These are phyloP conservation scores for Suillus ampliporus DNA, from an alignment of 768 basidiomycete species.

Conservation along the genomic window DNA sequence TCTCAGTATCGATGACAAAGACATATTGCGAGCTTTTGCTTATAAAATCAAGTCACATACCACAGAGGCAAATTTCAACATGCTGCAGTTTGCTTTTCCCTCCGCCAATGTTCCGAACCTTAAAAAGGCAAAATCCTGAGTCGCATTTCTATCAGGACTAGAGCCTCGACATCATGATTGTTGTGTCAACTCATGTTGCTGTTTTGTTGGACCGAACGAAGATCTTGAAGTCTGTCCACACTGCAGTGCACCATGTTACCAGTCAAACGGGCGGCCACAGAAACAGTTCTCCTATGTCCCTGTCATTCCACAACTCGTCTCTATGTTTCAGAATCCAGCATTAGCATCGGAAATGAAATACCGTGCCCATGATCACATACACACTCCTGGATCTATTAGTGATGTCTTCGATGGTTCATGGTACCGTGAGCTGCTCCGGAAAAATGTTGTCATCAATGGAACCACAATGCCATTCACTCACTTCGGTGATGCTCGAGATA, in stretches of 20 bases:
- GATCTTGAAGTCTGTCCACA: conserved; percentile 37
- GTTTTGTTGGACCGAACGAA: conserved; percentile 40
- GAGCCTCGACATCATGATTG: conserved; percentile 44
- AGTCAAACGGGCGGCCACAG: conserved; percentile 26
- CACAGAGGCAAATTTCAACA: conserved; percentile 30
- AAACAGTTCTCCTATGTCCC: conserved; percentile 44
- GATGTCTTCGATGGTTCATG: conserved; percentile 43
- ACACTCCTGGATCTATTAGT: conserved; percentile 23
- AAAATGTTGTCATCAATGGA: conserved; percentile 35
- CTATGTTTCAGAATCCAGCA: conserved; percentile 21
- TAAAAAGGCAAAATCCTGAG: conserved; percentile 26
- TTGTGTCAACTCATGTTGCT: conserved; percentile 48
- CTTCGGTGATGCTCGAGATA: conserved; percentile 45
- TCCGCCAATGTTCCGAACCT: conserved; percentile 17
- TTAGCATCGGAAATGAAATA: conserved; percentile 37
- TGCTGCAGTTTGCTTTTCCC: conserved; percentile 32
- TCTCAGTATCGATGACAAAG: not conserved
- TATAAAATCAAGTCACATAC: conserved; percentile 36
- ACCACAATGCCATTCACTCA: conserved; percentile 28
- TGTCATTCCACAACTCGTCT: conserved; percentile 41
- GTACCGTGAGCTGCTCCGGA: conserved; percentile 34
- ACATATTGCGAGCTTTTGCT: conserved; percentile 34
- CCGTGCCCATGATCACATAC: conserved; percentile 28
- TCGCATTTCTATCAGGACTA: conserved; percentile 39
- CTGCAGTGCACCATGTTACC: conserved; percentile 38